Conservation (phyloP, 768 basidiomycete genomes). For the Clitopilus passeckerianus region DNA sequence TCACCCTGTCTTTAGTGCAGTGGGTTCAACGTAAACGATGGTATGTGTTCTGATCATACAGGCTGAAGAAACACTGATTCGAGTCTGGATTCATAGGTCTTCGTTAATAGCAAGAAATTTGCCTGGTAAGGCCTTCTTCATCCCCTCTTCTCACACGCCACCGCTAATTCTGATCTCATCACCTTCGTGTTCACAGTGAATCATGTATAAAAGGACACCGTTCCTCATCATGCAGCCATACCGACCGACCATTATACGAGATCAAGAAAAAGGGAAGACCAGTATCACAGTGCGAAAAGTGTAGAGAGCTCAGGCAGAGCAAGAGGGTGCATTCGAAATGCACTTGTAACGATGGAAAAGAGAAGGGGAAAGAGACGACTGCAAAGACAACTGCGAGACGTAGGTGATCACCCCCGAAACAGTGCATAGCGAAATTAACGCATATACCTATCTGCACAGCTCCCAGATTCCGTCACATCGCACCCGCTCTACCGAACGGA, state of each 20-base stretch:
- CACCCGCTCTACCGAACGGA: conserved; percentile 71
- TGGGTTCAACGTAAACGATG: background rate
- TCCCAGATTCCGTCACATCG: conserved; percentile 57
- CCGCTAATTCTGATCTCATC: conserved; percentile 5
- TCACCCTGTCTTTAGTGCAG: no score
- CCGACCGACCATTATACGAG: conserved; percentile 86
- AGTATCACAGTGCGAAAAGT: conserved; percentile 83
- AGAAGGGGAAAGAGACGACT: conserved; percentile 21
- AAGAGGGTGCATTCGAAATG: conserved; percentile 82
- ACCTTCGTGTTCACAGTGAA: conserved; percentile 43
- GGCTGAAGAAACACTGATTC: background rate
- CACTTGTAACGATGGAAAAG: conserved; percentile 49
- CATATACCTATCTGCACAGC: no score
- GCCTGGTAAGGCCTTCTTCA: conserved; percentile 54
- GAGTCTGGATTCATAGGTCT: conserved; percentile 40
- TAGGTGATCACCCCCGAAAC: background rate
- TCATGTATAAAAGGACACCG: conserved; percentile 95
- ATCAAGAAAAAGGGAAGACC: conserved; percentile 93
- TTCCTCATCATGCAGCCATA: conserved; percentile 83
- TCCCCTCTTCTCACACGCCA: background rate
- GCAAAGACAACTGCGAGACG: conserved; percentile 22
- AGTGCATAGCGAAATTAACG: background rate
- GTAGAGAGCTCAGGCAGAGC: conserved; percentile 76
- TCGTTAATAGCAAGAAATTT: conserved; percentile 69
- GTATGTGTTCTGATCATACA: background rate